Conservation (phyloP, 2,329 filamentous ascomycete species). For the Fusarium mangiferae region DNA sequence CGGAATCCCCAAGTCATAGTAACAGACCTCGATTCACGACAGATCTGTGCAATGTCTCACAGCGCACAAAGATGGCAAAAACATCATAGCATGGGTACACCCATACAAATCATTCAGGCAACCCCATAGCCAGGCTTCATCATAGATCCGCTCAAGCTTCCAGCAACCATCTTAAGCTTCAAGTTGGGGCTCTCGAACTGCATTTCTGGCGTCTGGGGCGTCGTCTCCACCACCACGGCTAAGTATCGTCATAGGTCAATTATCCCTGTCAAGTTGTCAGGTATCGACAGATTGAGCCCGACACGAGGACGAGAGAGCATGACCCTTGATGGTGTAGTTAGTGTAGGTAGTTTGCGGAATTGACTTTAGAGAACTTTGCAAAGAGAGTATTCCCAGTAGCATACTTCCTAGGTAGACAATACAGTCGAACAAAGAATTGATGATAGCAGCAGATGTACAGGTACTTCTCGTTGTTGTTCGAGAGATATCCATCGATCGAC, state of each 20-base stretch:
- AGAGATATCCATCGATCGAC: conserved; percentile 33
- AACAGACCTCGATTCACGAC: conserved; percentile 1
- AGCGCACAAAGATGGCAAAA: neutral
- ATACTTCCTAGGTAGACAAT: neutral
- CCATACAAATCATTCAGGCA: neutral
- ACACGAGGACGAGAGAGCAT: conserved; percentile 9
- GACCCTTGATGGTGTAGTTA: neutral
- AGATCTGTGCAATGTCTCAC: neutral
- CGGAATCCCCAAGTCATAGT: conserved; percentile 5
- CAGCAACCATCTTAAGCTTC: conserved; percentile 3
- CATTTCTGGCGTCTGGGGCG: conserved; percentile 30
- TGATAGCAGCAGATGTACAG: neutral
- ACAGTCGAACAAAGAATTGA: neutral
- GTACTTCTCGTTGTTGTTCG: conserved; percentile 13
- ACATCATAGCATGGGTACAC: neutral
- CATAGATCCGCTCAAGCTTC: conserved; percentile 9
- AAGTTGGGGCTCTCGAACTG: conserved; percentile 2
- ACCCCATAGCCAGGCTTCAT: neutral
- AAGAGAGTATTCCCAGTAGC: neutral
- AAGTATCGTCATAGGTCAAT: conserved; percentile 40
- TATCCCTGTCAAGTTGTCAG: conserved; percentile 30
- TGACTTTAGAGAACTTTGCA: neutral
- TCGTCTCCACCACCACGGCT: conserved; percentile 31
- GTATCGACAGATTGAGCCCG: conserved; percentile 39
- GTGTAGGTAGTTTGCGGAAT: neutral